These are phyloP conservation scores for Achaetomium macrosporum DNA, from an alignment of 2,329 filamentous ascomycete genomes.

Conservation along the genomic window DNA sequence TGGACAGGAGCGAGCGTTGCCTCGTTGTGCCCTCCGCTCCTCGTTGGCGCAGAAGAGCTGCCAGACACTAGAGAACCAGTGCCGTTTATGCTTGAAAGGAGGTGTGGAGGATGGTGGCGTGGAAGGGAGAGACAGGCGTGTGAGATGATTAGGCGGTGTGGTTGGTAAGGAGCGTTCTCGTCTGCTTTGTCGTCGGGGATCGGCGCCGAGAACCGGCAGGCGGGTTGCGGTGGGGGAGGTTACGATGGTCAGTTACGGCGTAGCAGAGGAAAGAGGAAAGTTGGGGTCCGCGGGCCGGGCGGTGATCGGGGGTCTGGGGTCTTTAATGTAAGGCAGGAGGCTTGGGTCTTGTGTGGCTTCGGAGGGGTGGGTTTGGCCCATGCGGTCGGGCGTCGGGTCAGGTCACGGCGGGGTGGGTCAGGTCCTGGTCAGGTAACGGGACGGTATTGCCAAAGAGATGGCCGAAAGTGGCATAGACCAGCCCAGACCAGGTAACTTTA, in stretches of 20 bases:
- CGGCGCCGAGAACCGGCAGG: constrained; percentile 10
- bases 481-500: neutral
- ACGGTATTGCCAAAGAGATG: constrained; percentile 4
- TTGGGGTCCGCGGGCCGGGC: constrained; percentile 19
- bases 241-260: neutral
- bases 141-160: neutral
- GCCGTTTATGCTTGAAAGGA: neutral
- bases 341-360: constrained; percentile 8
- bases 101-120: neutral
- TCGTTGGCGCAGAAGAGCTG: neutral
- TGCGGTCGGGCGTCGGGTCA: constrained; percentile 18
- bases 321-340: neutral
- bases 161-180: neutral
- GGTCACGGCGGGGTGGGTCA: constrained; percentile 9
- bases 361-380: constrained; percentile 3
- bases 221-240: neutral
- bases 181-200: constrained; percentile 9
- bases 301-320: constrained; percentile 12
- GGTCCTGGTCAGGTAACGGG: constrained; percentile 5
- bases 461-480: constrained; percentile 1
- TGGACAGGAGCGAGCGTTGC: neutral
- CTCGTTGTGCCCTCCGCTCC: neutral
- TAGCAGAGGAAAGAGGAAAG: constrained; percentile 11
- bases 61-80: neutral
- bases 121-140: neutral